These are phyloP conservation scores for Saxophila tyrrhenica DNA, from an alignment of 495 filamentous ascomycete species.

Conservation along the genomic window DNA sequence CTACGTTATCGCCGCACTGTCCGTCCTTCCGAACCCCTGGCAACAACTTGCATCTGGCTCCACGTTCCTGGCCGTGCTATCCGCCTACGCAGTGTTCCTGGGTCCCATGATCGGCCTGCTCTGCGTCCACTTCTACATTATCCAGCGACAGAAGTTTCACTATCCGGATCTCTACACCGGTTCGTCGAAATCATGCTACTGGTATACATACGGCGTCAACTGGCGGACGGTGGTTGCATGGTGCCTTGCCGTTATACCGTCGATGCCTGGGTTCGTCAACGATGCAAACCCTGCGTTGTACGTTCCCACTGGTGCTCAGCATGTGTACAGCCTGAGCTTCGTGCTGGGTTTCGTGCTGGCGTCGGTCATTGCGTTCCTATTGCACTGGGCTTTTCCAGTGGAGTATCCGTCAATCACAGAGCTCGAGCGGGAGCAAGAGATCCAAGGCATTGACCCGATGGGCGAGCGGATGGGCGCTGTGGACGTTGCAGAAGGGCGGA, in stretches of 20 bases:
- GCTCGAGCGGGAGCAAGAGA: background rate
- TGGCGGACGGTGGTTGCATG: background rate
- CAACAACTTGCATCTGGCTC: conserved; percentile 47
- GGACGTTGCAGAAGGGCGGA: background rate
- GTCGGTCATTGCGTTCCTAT: background rate
- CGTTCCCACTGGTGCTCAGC: background rate
- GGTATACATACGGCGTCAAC: background rate
- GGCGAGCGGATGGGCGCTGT: background rate
- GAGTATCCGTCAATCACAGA: background rate
- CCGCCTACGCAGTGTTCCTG: conserved; percentile 49
- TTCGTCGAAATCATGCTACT: background rate
- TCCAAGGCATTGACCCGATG: background rate
- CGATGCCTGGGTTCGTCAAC: background rate
- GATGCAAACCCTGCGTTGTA: background rate
- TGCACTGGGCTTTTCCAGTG: background rate
- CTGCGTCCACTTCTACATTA: background rate
- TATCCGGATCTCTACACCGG: background rate
- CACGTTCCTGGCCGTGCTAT: conserved; percentile 50
- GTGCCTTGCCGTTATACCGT: background rate
- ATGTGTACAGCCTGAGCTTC: background rate
- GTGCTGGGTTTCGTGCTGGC: background rate
- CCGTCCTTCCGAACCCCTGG: conserved; percentile 49
- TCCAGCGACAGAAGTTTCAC: background rate
- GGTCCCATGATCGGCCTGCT: conserved; percentile 47
- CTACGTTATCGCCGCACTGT: conserved; percentile 45